Evolutionary conservation across 2,329 filamentous ascomycete genomes (phyloP).

Genomic region (Penicillium sp.): DNA sequence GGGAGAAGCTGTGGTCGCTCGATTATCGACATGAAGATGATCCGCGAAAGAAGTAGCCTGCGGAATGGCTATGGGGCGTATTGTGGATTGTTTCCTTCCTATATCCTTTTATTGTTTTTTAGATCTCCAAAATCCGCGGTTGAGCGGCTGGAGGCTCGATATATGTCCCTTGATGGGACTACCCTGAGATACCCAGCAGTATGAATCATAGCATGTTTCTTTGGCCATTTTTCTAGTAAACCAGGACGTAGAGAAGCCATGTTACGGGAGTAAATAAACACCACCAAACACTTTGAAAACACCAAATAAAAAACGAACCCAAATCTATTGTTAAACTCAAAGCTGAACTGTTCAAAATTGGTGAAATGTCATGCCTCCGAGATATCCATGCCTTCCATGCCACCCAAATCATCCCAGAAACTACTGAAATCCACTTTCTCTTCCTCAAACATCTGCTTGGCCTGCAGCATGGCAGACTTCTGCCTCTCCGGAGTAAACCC

Average conservation of each 20-base stretch:
- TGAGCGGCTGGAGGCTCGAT: neutral
- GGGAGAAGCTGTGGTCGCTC: slow-evolving; percentile 46
- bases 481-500: slow-evolving; percentile 76
- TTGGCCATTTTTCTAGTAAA: neutral
- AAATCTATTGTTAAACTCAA: neutral
- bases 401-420: slow-evolving; percentile 70
- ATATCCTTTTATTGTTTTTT: slow-evolving; percentile 3
- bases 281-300: neutral
- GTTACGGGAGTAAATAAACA: neutral
- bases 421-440: slow-evolving; percentile 79
- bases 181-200: slow-evolving; percentile 22
- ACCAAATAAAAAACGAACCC: neutral
- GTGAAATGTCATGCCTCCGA: slow-evolving; percentile 3
- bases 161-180: slow-evolving; percentile 5
- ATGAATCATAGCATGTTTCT: slow-evolving; percentile 2
- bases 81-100: slow-evolving; percentile 1
- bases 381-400: slow-evolving; percentile 51
- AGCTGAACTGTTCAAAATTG: neutral
- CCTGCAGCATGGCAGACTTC: slow-evolving; percentile 67
- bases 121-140: slow-evolving; percentile 1
- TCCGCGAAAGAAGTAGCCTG: slow-evolving; percentile 9
- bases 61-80: neutral
- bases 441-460: slow-evolving; percentile 70
- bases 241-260: neutral
- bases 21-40: slow-evolving; percentile 41